Percentiles rank a stretch among this genome's conserved stretches.
Evolutionary conservation across 495 filamentous ascomycete species (phyloP).

Genomic region (Penicillium lagena): DNA sequence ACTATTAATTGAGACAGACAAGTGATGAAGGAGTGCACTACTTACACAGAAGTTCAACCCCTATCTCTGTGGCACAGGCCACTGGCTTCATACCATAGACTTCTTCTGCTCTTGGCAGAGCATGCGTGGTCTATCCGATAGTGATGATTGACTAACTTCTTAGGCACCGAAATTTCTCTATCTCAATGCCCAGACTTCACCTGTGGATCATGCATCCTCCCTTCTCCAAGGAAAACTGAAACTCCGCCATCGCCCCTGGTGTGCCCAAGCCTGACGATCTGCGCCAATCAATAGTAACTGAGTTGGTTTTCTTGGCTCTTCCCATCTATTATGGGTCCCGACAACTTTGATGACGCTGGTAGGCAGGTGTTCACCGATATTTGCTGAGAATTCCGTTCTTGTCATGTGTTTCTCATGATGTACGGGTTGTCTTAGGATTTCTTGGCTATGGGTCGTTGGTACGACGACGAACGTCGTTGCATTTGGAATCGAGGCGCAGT

Average conservation of each 20-base stretch:
- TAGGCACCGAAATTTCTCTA: constrained; percentile 17
- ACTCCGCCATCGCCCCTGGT: too few species aligned
- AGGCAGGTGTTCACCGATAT: constrained; percentile 6
- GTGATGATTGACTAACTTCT: neutral
- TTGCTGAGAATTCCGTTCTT: neutral
- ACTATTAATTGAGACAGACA: neutral
- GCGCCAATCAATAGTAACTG: constrained; percentile 9
- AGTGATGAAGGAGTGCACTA: too few species aligned
- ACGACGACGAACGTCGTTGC: neutral
- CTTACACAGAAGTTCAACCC: too few species aligned
- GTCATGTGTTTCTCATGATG: neutral
- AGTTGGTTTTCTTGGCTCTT: constrained; percentile 3
- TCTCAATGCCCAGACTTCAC: constrained; percentile 5
- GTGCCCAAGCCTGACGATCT: constrained; percentile 1
- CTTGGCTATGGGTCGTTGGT: constrained; percentile 1
- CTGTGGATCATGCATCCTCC: constrained; percentile 5
- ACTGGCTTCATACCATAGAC: neutral
- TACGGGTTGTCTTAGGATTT: constrained; percentile 8
- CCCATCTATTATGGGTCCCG: constrained; percentile 7
- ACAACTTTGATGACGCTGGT: constrained; percentile 13
- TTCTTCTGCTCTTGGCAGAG: constrained; percentile 7
- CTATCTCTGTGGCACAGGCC: neutral
- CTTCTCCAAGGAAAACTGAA: neutral
- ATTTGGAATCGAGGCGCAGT: too few species aligned
- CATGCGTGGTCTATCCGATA: neutral